Percentiles rank a stretch among this genome's conserved stretches.
Evolutionary conservation across 495 filamentous ascomycete species (phyloP).

Genomic region (Cairneyella variabilis): DNA sequence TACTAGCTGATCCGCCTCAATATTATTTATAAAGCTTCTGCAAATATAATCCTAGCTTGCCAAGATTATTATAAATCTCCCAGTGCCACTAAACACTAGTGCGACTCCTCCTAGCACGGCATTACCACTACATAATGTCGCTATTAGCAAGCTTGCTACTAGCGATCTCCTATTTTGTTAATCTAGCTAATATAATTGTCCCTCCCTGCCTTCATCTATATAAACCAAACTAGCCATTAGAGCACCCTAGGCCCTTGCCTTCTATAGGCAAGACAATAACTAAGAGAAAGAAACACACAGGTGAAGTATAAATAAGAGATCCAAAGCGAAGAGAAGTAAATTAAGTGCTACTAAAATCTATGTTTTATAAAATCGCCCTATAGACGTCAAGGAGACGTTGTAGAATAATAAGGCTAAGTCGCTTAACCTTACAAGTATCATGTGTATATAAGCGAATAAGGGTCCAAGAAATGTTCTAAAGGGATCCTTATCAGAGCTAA

Average conservation of each 20-base stretch:
- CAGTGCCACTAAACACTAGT: slow-evolving; percentile 11
- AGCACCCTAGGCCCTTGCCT: slow-evolving; percentile 11
- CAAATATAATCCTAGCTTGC: not conserved
- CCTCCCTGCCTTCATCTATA: slow-evolving; percentile 3
- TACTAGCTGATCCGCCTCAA: not conserved
- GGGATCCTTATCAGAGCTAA: not conserved
- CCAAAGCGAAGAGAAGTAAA: no score
- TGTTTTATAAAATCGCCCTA: slow-evolving; percentile 11
- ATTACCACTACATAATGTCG: slow-evolving; percentile 11
- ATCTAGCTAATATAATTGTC: slow-evolving; percentile 11
- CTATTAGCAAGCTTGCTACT: slow-evolving; percentile 10
- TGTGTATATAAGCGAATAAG: slow-evolving; percentile 11
- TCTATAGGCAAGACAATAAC: slow-evolving; percentile 10
- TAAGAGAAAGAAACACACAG: slow-evolving; percentile 6
- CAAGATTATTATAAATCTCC: slow-evolving; percentile 12
- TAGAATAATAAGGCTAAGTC: no score
- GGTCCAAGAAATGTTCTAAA: slow-evolving; percentile 8
- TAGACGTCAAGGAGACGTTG: no score
- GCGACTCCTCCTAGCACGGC: slow-evolving; percentile 9
- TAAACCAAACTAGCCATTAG: slow-evolving; percentile 5
- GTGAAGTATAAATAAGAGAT: slow-evolving; percentile 11
- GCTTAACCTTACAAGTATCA: slow-evolving; percentile 7
- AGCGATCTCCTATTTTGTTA: slow-evolving; percentile 9
- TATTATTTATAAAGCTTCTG: not conserved
- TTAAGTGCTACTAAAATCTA: slow-evolving; percentile 10